A percentile compares a stretch with the other conserved stretches of the same genome.
Evolutionary conservation across 441 rosid species (phyloP).

Genomic region (Melastoma candidum): DNA sequence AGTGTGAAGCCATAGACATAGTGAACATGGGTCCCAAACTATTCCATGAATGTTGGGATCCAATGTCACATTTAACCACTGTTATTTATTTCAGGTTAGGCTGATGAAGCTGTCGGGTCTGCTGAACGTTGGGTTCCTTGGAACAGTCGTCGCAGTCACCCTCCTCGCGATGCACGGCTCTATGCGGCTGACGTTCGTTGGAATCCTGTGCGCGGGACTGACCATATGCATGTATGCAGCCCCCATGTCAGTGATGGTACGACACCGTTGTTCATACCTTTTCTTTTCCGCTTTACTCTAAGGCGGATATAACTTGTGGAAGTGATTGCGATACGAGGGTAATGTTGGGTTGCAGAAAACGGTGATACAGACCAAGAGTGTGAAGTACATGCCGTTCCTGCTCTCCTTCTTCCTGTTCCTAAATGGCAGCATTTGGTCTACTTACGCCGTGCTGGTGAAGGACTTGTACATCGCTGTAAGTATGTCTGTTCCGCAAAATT

Average conservation of each 20-base stretch:
- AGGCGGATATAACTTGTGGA: neutral
- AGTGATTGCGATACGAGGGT: neutral
- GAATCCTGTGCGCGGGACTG: slow-evolving; percentile 37
- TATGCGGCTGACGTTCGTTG: slow-evolving; percentile 29
- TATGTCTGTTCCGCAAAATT: no score
- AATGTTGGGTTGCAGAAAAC: neutral
- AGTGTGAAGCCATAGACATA: neutral
- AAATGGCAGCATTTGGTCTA: slow-evolving; percentile 5
- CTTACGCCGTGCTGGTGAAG: slow-evolving; percentile 7
- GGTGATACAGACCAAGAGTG: slow-evolving; percentile 6
- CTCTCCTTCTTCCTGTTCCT: slow-evolving; percentile 10
- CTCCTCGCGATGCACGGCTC: slow-evolving; percentile 33
- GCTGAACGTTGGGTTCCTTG: slow-evolving; percentile 36
- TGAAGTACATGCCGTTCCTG: slow-evolving; percentile 12
- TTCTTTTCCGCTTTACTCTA: neutral
- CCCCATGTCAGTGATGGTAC: slow-evolving; percentile 44
- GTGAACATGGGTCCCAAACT: neutral
- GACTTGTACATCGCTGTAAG: neutral
- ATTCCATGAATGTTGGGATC: neutral
- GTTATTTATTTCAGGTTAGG: slow-evolving; percentile 22
- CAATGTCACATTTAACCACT: neutral
- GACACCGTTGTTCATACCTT: neutral
- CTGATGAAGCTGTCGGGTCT: slow-evolving; percentile 29
- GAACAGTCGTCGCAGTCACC: slow-evolving; percentile 31
- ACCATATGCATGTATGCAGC: slow-evolving; percentile 51